Evolutionary conservation across 768 basidiomycete genomes (phyloP), one percentile per base, ranked within the genome.

Genomic region (Tephrocybe rancida): DNA sequence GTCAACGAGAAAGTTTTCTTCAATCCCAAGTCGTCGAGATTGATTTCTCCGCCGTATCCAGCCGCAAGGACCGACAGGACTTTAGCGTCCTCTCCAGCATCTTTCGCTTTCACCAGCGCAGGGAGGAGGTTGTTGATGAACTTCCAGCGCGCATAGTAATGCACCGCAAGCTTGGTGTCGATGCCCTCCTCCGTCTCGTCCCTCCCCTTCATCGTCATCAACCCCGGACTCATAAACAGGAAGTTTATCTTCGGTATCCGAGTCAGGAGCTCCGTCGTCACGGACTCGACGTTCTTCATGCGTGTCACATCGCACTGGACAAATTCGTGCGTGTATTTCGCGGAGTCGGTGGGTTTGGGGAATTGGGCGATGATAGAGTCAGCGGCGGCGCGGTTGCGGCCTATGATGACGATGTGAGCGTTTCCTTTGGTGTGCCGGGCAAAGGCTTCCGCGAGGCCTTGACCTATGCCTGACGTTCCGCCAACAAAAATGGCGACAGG

Each of bases 101-200:
- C 74, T 44, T 70, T 71, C 10, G 82, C 81, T 18, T 64, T 73
- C 38, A 61, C 62, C 39, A 83, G 56, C 5, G 74, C 61, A 1
- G 81, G 81, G 3, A 79, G 50, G 9, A 84, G 66, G 13, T 76
- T 75, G 30, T 72, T 45, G 24, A 73, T 71, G 61, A 83, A 81
- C 58, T 75, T 75, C 76, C 73, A 81, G 43, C 82, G 65, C 24
- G 75, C 68, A 59, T 84, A 84, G 61, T 83, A 82, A 48, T 79
- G 73, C 48, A 81, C 61, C 2, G 68, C 72, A 19, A 73, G 54
- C 45, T 71, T 72, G 37, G 50, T 66, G 55, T 73, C 72, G 26
- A 72, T 63, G 1, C 70, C 70, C 43, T 73, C 72, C 44, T 64
- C 61, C 5, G 72, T 71, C 48, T 68, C 67, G 22, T 67, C 60